phyloP scores from a whole-genome alignment of 805 yeast species.

The Myxozyma nipponensis region DNA sequence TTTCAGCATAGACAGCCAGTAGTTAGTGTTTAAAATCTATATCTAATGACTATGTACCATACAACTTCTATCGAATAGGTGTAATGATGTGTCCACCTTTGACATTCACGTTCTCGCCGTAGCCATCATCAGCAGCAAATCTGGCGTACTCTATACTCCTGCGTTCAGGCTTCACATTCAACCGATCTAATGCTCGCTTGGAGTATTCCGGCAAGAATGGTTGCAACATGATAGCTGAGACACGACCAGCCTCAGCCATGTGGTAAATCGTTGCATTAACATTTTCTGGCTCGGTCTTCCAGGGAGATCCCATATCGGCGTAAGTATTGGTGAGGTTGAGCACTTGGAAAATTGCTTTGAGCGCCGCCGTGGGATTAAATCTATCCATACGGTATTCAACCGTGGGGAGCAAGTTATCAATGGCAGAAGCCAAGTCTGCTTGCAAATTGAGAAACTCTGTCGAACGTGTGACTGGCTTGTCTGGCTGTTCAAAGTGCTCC shows the following conservation, averaged over 20 bases:
- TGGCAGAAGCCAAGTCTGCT: not conserved
- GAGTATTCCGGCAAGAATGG: conserved; percentile 74
- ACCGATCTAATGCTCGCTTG: conserved; percentile 51
- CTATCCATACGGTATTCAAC: conserved; percentile 16
- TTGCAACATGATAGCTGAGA: conserved; percentile 59
- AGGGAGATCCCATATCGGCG: conserved; percentile 70
- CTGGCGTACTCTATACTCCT: conserved; percentile 46
- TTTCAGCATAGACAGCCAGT: conserved; percentile 9
- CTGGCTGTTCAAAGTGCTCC: not conserved
- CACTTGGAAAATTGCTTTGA: conserved; percentile 56
- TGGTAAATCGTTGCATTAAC: conserved; percentile 46
- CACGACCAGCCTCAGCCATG: conserved; percentile 68
- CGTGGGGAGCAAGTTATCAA: conserved; percentile 1
- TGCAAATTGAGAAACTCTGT: conserved; percentile 3
- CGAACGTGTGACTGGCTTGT: not conserved
- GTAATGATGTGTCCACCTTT: conserved; percentile 10
- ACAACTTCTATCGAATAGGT: conserved; percentile 1
- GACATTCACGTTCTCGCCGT: conserved; percentile 55
- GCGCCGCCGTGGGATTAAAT: conserved; percentile 55
- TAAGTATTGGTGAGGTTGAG: conserved; percentile 51
- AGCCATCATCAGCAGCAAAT: conserved; percentile 56
- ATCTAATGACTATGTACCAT: not conserved
- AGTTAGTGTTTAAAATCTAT: not conserved
- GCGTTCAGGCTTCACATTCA: conserved; percentile 48
- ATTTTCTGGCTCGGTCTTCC: conserved; percentile 43